Base-by-base conservation (phyloP, 2,329 filamentous ascomycete species). In the Talaromyces sp. region DNA sequence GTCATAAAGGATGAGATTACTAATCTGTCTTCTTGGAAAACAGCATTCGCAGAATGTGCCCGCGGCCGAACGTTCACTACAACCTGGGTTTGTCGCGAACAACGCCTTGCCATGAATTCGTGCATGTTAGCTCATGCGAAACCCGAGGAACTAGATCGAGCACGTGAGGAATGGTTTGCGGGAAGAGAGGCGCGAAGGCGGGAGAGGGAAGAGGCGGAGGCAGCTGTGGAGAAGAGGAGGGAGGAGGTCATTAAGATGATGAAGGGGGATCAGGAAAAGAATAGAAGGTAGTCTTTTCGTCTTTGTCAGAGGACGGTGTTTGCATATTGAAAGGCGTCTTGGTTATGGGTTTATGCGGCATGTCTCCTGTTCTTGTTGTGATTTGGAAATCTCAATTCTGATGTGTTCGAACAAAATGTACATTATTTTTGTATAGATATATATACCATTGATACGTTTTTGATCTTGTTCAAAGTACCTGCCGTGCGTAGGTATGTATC, bases 21-120 rank as follows among this genome's bases (percentile, higher is more conserved):
- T 64, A 47, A 62, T 25, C 45, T 31, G 3, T 45, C 3, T 41
- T 63, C 52, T 37, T 62, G 9, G 67, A n/a, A 33, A 10, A 61
- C 71, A 97, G 94, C 90, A 67, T 99, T 99, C 77, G 95, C 95
- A 65, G 88, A 90, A 70, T 99, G 95, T 84, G 93, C 93, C 62
- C 85, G 89, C 59, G 89, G 90, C 74, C 90, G 92, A 69, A 98
- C 93, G 6, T 87, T 98, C 72, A 93, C 89, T 64, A 90, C 95
- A 66, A 90, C 93, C 13, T 97, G 95, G 83, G 86, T 88, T 62
- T 99, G 95, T 82, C 89, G 92, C 62, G 80, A 85, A 58, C 85
- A 93, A 74, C 90, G 93, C 73, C 88, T 89, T 68, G 84, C 85
- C 41, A 99, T 99, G 95, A 99, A 99, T 81, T 84, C 83, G 67